Conservation (phyloP, 768 basidiomycete genomes). For the Myochromella boudieri region DNA sequence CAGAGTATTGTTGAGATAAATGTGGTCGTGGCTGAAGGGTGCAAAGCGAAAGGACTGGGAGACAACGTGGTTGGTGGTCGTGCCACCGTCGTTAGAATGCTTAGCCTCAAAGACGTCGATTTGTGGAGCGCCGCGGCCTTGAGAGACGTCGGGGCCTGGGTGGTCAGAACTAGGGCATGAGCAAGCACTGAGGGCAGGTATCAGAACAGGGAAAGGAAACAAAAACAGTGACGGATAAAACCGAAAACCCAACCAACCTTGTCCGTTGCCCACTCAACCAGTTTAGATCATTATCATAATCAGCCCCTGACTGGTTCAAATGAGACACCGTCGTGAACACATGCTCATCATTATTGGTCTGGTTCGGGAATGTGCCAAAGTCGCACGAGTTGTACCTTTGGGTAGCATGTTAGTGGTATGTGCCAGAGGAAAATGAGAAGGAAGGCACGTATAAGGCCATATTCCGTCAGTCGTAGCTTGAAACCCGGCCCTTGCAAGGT, state of each 20-base stretch:
- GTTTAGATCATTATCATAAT: constrained; percentile 62
- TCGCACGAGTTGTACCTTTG: constrained; percentile 66
- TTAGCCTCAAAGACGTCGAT: constrained; percentile 84
- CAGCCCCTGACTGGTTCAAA: constrained; percentile 43
- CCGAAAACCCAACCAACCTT: constrained; percentile 50
- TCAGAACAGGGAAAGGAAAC: background rate
- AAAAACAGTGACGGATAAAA: background rate
- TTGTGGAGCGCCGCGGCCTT: constrained; percentile 76
- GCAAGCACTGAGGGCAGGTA: constrained; percentile 51
- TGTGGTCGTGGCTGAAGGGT: constrained; percentile 45
- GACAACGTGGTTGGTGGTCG: constrained; percentile 49
- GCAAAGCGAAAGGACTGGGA: constrained; percentile 79
- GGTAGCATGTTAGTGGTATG: background rate
- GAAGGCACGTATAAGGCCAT: constrained; percentile 75
- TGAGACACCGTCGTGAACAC: constrained; percentile 64
- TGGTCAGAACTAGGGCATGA: constrained; percentile 77
- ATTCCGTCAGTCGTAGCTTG: constrained; percentile 76
- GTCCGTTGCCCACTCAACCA: constrained; percentile 79
- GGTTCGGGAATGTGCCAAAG: constrained; percentile 76
- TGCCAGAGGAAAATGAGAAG: background rate
- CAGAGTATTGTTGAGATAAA: constrained; percentile 30
- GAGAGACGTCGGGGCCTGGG: constrained; percentile 59
- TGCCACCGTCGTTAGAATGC: constrained; percentile 51
- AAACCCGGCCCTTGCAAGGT: constrained; percentile 80
- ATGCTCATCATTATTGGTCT: constrained; percentile 48